A percentile compares a stretch with the other conserved stretches of the same genome.
Evolutionary conservation across 371 early-diverging fungal species (phyloP).

Genomic region (Rhizopus sp.): DNA sequence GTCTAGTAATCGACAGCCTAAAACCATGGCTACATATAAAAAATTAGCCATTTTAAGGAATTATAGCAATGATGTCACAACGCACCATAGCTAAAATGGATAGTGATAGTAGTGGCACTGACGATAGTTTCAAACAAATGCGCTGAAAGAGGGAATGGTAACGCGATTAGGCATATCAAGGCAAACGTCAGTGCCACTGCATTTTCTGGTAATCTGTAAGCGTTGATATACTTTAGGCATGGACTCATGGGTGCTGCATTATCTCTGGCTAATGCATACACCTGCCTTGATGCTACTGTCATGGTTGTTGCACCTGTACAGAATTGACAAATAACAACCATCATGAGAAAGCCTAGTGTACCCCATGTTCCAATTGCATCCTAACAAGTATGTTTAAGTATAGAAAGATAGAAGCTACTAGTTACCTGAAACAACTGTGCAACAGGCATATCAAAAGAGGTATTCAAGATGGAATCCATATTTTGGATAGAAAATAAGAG

Average conservation of each 20-base stretch:
- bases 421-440: slow-evolving; percentile 46
- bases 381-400: slow-evolving; percentile 23
- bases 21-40: slow-evolving; percentile 29
- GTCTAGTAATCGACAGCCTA: slow-evolving; percentile 29
- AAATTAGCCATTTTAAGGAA: not conserved
- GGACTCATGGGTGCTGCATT: slow-evolving; percentile 48
- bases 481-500: slow-evolving; percentile 48
- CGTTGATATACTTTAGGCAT: slow-evolving; percentile 33
- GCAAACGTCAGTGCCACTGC: slow-evolving; percentile 45
- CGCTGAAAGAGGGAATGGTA: slow-evolving; percentile 44
- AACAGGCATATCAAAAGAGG: slow-evolving; percentile 39
- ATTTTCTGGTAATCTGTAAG: slow-evolving; percentile 36
- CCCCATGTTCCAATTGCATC: slow-evolving; percentile 54
- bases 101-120: slow-evolving; percentile 70
- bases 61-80: not conserved
- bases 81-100: slow-evolving; percentile 68
- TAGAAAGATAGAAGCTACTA: no score
- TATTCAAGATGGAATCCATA: slow-evolving; percentile 34
- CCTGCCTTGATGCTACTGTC: slow-evolving; percentile 61
- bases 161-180: slow-evolving; percentile 36
- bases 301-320: slow-evolving; percentile 57
- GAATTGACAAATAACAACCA: slow-evolving; percentile 60
- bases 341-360: slow-evolving; percentile 41
- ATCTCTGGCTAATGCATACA: slow-evolving; percentile 73
- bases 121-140: slow-evolving; percentile 60